A percentile compares a stretch with the other conserved stretches of the same genome.
These are phyloP conservation scores for Capsella rubella DNA, from an alignment of 441 rosid genomes.

Conservation along the genomic window DNA sequence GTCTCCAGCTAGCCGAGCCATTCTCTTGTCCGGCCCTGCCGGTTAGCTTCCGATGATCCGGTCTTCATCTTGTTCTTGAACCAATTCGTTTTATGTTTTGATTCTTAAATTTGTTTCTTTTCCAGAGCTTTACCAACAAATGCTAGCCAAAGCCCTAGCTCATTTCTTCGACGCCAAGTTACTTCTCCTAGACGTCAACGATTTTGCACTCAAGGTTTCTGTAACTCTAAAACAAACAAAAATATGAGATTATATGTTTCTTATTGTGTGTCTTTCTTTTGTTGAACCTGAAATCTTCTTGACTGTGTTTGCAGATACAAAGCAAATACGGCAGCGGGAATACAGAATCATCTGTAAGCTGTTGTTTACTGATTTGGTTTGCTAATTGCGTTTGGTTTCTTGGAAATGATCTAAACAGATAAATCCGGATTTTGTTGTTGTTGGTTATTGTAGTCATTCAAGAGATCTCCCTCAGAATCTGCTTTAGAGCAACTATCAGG, in stretches of 20 bases:
- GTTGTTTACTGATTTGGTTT: slow-evolving; percentile 5
- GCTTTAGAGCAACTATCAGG: slow-evolving; percentile 80
- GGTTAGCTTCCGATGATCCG: slow-evolving; percentile 50
- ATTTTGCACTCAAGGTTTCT: slow-evolving; percentile 74
- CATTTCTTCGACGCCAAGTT: slow-evolving; percentile 87
- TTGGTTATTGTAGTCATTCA: slow-evolving; percentile 52
- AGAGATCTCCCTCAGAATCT: slow-evolving; percentile 81
- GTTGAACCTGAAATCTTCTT: background rate
- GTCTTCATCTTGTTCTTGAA: background rate
- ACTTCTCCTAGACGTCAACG: slow-evolving; percentile 79
- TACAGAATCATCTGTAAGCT: slow-evolving; percentile 67
- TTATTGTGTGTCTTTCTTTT: slow-evolving; percentile 10
- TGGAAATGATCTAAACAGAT: slow-evolving; percentile 5
- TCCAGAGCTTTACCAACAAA: slow-evolving; percentile 91
- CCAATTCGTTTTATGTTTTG: slow-evolving; percentile 10
- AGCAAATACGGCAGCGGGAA: slow-evolving; percentile 72
- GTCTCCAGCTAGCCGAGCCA: slow-evolving; percentile 90
- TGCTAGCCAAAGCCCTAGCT: slow-evolving; percentile 92
- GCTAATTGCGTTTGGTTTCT: background rate
- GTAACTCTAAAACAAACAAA: background rate
- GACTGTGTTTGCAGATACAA: slow-evolving; percentile 63
- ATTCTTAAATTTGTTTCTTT: slow-evolving; percentile 39
- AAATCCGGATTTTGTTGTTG: background rate
- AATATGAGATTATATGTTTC: background rate
- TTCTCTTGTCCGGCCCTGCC: slow-evolving; percentile 88